Base-by-base conservation (phyloP, 192 early-diverging fungal species). In the Rhizophagus clarus region DNA sequence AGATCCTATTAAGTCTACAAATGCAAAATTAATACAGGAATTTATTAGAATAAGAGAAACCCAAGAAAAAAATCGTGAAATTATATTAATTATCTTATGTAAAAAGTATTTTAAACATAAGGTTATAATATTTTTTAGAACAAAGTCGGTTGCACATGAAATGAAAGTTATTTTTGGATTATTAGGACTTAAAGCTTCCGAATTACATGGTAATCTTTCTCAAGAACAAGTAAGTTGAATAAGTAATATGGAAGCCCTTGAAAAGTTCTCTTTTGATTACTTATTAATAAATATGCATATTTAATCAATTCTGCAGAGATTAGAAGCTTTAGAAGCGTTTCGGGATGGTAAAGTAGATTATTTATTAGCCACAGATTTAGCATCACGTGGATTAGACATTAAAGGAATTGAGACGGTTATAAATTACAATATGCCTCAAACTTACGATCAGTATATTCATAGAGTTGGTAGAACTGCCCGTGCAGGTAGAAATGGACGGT, bases 81-180 rank as follows among this genome's bases (percentile, higher is more conserved):
- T 96, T 8, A 89, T 99, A 61, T 86, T 99, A 29, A 85, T 93
- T 3, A 92, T 96, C 0, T 85, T 99, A 47, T 97, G 96, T 82
- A 88, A 89, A 32, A 85, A 94, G 29, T 95, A 93, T 2, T 96
- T 96, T 83, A 93, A 93, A 76, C 76, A 82, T 42, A 88, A 93
- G 67, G 90, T 90, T 66, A 96, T 99, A 67, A 85, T 99, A 28
- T 99, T 99, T 82, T 98, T 99, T 90, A 83, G 94, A 71, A 94
- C 91, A 71, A 99, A 99, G 85, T 92, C 93, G 15, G 94, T 96
- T 0, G 98, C 96, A 2, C 97, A 98, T 88, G 94, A 97, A 82
- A 99, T 99, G 98, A 95, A 95, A 88, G 94, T 99, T 76, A 80
- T 99, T 6, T 98, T 99, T 85, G 96, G 95, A 20, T 82, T 99